phyloP scores from a whole-genome alignment of 495 filamentous ascomycete species.

The Podospora bellae-mahoneyi region DNA sequence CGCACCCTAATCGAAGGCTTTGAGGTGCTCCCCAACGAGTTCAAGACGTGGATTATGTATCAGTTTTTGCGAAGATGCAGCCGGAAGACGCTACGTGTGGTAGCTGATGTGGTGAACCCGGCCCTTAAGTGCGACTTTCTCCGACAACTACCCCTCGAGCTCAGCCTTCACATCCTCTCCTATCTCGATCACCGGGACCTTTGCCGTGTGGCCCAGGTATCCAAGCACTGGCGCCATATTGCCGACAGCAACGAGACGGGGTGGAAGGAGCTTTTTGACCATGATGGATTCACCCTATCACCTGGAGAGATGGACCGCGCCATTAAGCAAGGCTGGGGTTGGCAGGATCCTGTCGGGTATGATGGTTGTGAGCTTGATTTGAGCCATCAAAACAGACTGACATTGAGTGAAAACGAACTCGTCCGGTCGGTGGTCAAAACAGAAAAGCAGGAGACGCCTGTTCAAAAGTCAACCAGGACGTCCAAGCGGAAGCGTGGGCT shows the following conservation, averaged over 20 bases:
- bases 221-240: conserved; percentile 86
- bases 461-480: conserved; percentile 27
- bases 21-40: conserved; percentile 78
- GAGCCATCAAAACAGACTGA: conserved; percentile 48
- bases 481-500: conserved; percentile 44
- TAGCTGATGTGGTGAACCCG: conserved; percentile 90
- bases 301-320: conserved; percentile 82
- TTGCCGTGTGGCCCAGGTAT: conserved; percentile 89
- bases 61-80: conserved; percentile 86
- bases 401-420: conserved; percentile 49
- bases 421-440: conserved; percentile 36
- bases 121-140: conserved; percentile 96
- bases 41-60: conserved; percentile 95
- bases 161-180: conserved; percentile 81
- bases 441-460: conserved; percentile 29
- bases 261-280: conserved; percentile 91
- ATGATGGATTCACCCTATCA: conserved; percentile 73
- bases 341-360: conserved; percentile 77
- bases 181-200: conserved; percentile 85
- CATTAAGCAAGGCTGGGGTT: conserved; percentile 96
- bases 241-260: conserved; percentile 89
- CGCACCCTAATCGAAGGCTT: conserved; percentile 84
- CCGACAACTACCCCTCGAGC: conserved; percentile 74
- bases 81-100: conserved; percentile 84
- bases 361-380: conserved; percentile 80